phyloP scores from a whole-genome alignment of 257 asterid species.

The Cinchona pubescens region DNA sequence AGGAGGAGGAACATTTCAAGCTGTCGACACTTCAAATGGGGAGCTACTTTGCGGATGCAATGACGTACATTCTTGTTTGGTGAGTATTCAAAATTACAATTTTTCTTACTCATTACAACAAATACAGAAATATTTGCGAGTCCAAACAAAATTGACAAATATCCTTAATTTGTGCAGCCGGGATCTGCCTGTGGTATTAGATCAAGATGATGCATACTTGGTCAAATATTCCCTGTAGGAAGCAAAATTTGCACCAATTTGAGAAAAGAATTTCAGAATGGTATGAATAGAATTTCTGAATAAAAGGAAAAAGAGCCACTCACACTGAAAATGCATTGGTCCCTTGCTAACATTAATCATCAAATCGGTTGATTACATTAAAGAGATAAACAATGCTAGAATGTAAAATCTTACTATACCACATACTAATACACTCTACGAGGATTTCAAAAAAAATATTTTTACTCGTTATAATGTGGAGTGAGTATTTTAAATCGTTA shows the following conservation, averaged over 20 bases:
- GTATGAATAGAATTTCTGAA: background rate
- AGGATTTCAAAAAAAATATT: too few relatives aligned
- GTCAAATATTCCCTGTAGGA: background rate
- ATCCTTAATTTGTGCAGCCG: slow-evolving; percentile 7
- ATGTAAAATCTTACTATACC: too few relatives aligned
- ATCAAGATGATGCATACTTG: background rate
- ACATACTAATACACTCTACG: too few relatives aligned
- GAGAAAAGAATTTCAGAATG: background rate
- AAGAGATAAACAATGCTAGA: too few relatives aligned
- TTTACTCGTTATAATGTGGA: too few relatives aligned
- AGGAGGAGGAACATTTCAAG: slow-evolving; percentile 76
- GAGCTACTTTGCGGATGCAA: slow-evolving; percentile 65
- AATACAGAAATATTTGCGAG: too few relatives aligned
- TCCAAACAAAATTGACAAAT: background rate
- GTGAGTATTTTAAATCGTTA: too few relatives aligned
- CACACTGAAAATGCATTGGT: background rate
- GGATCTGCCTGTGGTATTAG: slow-evolving; percentile 7
- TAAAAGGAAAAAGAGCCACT: background rate
- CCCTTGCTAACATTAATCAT: too few relatives aligned
- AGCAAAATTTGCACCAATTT: background rate
- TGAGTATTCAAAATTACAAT: slow-evolving; percentile 34
- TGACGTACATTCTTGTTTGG: slow-evolving; percentile 60
- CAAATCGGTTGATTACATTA: background rate
- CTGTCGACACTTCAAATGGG: slow-evolving; percentile 62
- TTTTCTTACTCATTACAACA: too few relatives aligned